Evolutionary conservation across 192 early-diverging fungal genomes (phyloP).

Genomic region (Diversispora eburnea): DNA sequence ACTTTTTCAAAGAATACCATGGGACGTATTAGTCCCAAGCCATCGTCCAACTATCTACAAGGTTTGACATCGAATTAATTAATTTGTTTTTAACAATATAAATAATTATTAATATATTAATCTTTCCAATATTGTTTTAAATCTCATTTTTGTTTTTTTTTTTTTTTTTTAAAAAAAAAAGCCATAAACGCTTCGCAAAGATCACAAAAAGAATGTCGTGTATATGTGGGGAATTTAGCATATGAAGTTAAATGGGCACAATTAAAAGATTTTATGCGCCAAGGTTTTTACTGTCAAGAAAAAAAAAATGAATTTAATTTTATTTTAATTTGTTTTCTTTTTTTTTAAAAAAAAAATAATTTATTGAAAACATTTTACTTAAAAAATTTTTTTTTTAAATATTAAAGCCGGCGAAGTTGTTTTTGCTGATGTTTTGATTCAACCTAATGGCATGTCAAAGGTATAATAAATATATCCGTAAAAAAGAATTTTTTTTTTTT

Average conservation of each 20-base stretch:
- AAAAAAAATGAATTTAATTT: too few species aligned
- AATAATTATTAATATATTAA: background rate
- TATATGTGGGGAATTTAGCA: slow-evolving; percentile 81
- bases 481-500: background rate
- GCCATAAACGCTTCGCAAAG: slow-evolving; percentile 42
- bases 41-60: slow-evolving; percentile 6
- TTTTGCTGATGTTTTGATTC: slow-evolving; percentile 68
- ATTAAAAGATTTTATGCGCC: slow-evolving; percentile 78
- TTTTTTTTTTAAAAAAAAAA: background rate
- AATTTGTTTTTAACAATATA: background rate
- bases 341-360: background rate
- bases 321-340: background rate
- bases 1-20: slow-evolving; percentile 14
- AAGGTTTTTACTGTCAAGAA: slow-evolving; percentile 43
- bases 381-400: background rate
- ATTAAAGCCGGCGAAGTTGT: slow-evolving; percentile 67
- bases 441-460: slow-evolving; percentile 61
- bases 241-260: slow-evolving; percentile 72
- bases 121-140: background rate
- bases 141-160: too few species aligned
- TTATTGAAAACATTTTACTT: background rate
- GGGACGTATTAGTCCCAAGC: slow-evolving; percentile 1
- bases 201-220: slow-evolving; percentile 54
- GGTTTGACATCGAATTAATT: slow-evolving; percentile 7
- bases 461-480: slow-evolving; percentile 27